A percentile compares a stretch with the other conserved stretches of the same genome.
phyloP scores from a whole-genome alignment of 225 moss, liverwort and hornwort genomes.

The Polytrichum commune region DNA sequence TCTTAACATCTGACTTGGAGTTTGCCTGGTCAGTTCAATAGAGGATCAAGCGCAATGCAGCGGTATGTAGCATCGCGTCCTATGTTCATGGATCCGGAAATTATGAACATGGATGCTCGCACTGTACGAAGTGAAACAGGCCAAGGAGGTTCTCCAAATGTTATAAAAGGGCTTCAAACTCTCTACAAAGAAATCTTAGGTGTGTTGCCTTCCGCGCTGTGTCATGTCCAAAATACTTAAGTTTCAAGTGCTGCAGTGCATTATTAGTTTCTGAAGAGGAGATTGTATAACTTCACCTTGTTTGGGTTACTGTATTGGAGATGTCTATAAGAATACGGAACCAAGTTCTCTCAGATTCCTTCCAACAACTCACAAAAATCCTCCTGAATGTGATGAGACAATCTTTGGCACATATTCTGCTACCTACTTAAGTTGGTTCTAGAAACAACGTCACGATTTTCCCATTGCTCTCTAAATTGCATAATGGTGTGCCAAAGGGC shows the following conservation, averaged over 20 bases:
- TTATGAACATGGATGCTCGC: slow-evolving; percentile 88
- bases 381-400: no score
- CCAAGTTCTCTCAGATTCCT: no score
- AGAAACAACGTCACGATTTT: no score
- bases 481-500: no score
- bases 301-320: neutral
- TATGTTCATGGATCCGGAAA: slow-evolving; percentile 94
- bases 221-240: no score
- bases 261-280: no score
- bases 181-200: slow-evolving; percentile 93
- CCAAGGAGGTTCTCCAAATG: slow-evolving; percentile 53
- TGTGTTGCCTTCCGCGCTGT: slow-evolving; percentile 14
- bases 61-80: slow-evolving; percentile 93
- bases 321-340: neutral
- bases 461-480: no score
- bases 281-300: neutral
- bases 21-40: slow-evolving; percentile 68
- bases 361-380: no score
- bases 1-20: no score
- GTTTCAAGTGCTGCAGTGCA: no score
- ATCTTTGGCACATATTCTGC: no score
- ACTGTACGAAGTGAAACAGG: slow-evolving; percentile 65
- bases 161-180: slow-evolving; percentile 78
- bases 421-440: no score
- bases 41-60: slow-evolving; percentile 97